Base-by-base conservation (phyloP, 495 filamentous ascomycete genomes). In the Trichocladium uniseriatum region DNA sequence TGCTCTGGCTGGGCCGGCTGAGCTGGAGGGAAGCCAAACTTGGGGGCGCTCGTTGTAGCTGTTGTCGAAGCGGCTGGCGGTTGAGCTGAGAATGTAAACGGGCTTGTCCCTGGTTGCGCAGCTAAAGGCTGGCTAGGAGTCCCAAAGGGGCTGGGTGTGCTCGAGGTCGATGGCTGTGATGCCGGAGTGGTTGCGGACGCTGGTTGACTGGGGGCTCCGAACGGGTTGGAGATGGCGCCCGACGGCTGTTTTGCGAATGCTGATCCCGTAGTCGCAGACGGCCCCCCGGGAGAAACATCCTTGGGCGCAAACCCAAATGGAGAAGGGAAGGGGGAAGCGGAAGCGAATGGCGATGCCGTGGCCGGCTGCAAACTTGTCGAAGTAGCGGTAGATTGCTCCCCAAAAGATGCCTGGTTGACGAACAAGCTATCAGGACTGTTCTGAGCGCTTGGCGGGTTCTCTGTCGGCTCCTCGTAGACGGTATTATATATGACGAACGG, bases 401-500 rank as follows among this genome's bases (percentile, higher is more conserved):
- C 5, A 14, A 46, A 21, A 1, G 42, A 2, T 4, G 37, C 4
- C 38, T 57, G 50, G 16, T 28, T 40, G 21, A 66, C 70, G 48
- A 72, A 73, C 7, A 72, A 55, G 22, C 49, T 38, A 16, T 55
- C 53, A 24, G 22, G 18, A 3, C 43, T 52, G 39, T 34, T 38
- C 1, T n/a, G 32, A 2, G 29, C 16, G 3, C 29, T 38, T 6
- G 48, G 7, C 21, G 29, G 45, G 20, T 49, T 40, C 7, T 48
- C 40, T 3, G 35, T 4, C 29, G 45, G 11, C 15, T 60, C 44
- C 43, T 72, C 69, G 45, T 58, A 76, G 27, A 77, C 63, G 6
- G 71, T 74, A 8, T 63, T 55, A 50, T 71, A 67, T 20, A 79
- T 74, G 18, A 69, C 62, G 38, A 65, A 56, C 2, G 69, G 51